Conservation (phyloP, 1,284 basidiomycete species). For the Boletus hoseneyae region DNA sequence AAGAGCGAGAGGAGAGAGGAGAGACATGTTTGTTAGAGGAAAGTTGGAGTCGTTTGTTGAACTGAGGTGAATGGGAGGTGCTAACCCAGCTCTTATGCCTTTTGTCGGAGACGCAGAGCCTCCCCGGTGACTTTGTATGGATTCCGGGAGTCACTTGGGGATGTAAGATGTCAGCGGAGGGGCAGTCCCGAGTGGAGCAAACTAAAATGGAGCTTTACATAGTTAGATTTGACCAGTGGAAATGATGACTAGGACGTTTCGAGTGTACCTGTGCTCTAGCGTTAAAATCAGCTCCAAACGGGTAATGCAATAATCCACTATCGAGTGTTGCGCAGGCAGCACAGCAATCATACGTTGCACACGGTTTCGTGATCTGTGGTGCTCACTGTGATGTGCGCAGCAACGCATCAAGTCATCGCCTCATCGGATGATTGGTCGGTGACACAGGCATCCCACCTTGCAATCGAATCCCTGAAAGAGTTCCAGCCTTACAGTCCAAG, state of each 20-base stretch:
- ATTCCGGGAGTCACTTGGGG: too few relatives aligned
- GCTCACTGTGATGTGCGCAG: too few relatives aligned
- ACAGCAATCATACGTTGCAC: background rate
- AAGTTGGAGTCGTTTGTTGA: background rate
- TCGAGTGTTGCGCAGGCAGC: background rate
- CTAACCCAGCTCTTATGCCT: constrained; percentile 13
- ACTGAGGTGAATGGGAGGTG: background rate
- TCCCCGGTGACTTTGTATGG: background rate
- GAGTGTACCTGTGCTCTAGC: background rate
- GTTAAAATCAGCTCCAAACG: background rate
- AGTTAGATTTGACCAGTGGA: too few relatives aligned
- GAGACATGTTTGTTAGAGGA: constrained; percentile 17
- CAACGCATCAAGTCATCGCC: background rate
- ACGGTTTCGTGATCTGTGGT: background rate
- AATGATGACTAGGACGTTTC: background rate
- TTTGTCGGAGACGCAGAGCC: background rate
- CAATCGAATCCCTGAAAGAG: too few relatives aligned
- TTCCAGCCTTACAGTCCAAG: too few relatives aligned
- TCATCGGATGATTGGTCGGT: background rate
- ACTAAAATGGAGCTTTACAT: too few relatives aligned
- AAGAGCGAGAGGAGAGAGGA: constrained; percentile 12
- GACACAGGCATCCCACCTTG: background rate
- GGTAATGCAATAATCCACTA: too few relatives aligned
- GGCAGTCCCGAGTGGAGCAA: background rate
- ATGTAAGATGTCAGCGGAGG: background rate